Evolutionary conservation across 768 basidiomycete species (phyloP).

Genomic region (Floccularia luteovirens): DNA sequence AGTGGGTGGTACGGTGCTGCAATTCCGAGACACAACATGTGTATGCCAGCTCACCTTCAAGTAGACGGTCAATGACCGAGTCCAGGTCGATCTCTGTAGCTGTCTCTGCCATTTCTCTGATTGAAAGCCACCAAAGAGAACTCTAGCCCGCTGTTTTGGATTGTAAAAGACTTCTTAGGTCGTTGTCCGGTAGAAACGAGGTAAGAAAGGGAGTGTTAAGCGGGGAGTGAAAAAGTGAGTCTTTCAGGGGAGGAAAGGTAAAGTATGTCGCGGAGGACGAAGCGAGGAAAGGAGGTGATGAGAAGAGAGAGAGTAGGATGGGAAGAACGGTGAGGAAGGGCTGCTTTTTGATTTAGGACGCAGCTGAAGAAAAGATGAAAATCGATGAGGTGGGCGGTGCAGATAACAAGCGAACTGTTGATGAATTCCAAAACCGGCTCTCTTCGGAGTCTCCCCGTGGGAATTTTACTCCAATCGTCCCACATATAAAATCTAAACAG

Average conservation of each 20-base stretch:
- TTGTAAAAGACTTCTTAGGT: not conserved
- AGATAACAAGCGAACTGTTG: constrained; percentile 33
- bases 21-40: not conserved
- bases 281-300: too few species aligned
- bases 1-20: too few species aligned
- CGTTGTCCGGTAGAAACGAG: constrained; percentile 3
- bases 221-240: too few species aligned
- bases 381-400: constrained; percentile 42
- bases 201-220: too few species aligned
- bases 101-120: constrained; percentile 60
- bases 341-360: too few species aligned
- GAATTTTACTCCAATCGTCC: constrained; percentile 18
- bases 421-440: constrained; percentile 32
- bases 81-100: constrained; percentile 96
- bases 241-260: too few species aligned
- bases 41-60: constrained; percentile 69
- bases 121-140: constrained; percentile 6
- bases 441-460: constrained; percentile 27
- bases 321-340: too few species aligned
- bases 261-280: too few species aligned
- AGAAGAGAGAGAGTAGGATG: too few species aligned
- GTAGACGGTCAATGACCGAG: constrained; percentile 96
- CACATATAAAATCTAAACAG: constrained; percentile 4
- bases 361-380: constrained; percentile 20
- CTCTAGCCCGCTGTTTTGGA: not conserved